Evolutionary conservation across 2,329 filamentous ascomycete species (phyloP), one percentile per base, ranked within the genome.

Genomic region (Aspergillus sp.): DNA sequence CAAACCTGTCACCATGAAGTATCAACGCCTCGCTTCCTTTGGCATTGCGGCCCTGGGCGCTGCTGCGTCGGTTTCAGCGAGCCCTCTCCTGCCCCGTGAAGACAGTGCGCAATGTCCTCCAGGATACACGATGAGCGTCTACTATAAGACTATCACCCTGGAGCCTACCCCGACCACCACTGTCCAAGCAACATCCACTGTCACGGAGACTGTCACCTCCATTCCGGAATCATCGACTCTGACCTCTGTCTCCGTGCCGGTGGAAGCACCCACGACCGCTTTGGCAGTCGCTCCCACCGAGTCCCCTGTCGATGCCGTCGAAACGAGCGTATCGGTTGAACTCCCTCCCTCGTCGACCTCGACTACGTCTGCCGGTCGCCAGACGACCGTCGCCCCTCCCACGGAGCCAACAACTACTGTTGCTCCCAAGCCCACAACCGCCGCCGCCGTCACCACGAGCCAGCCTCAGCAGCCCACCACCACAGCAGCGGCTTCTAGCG

Each of bases 101-200:
- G 48, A 57, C 29, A 47, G 57, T 13, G 51, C 49, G 42, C 53
- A 58, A 32, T 70, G 66, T 42, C 65, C 63, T 13, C 56, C 60
- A 25, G 64, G 64, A 25, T 68, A 68, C 46, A 61, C 62, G 2
- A 49, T 57, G 49, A 63, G 58, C 42, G 58, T 66, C 31, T 63
- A 61, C 52, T 66, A 66, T 46, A 60, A 62, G 48, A 64, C 65
- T 14, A 54, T 69, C 40, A 58, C 59, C 14, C 50, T 57, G 36
- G 56, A 61, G 23, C 45, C 62, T 11, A 47, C 58, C 36, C 32
- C 56, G n/a, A 60, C 58, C 19, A 54, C 45, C 17, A 57, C 55
- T n/a, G 29, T 53, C 2, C 50, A 55, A 13, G 25, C 50, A 42
- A n/a, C 49, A 13, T 50, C 53, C 1, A 51, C 50, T 3, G 31